Conservation (phyloP, 441 rosid species). For the Populus hybrid region DNA sequence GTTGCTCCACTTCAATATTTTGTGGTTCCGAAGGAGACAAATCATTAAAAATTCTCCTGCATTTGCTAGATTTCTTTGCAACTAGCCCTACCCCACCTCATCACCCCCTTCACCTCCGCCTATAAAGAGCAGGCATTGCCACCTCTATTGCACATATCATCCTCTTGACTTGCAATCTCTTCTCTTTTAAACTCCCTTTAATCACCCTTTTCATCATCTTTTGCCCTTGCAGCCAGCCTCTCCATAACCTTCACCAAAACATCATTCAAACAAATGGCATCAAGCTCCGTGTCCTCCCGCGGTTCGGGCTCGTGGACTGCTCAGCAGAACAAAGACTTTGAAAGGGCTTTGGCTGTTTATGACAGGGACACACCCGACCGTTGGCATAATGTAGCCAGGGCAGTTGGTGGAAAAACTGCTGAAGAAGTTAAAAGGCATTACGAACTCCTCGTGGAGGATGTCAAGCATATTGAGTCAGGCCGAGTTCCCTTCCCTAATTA, state of each 20-base stretch:
- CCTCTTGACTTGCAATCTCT: conserved; percentile 12
- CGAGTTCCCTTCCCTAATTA: conserved; percentile 74
- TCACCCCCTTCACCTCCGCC: conserved; percentile 20
- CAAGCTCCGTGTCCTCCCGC: conserved; percentile 70
- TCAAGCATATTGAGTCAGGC: conserved; percentile 75
- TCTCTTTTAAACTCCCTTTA: background rate
- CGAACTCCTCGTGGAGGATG: conserved; percentile 66
- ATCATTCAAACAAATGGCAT: conserved; percentile 41
- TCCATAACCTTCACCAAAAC: background rate
- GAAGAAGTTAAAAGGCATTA: conserved; percentile 86
- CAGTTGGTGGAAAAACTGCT: conserved; percentile 77
- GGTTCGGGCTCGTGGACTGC: conserved; percentile 72
- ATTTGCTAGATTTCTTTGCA: conserved; percentile 37
- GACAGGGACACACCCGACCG: conserved; percentile 94
- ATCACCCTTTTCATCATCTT: background rate
- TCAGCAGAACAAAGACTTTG: conserved; percentile 90
- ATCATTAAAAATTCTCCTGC: conserved; percentile 45
- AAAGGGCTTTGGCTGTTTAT: conserved; percentile 78
- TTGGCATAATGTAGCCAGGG: conserved; percentile 82
- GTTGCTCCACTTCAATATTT: conserved; percentile 12
- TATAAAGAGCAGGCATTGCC: conserved; percentile 53
- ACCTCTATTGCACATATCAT: conserved; percentile 40
- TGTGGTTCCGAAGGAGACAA: conserved; percentile 53
- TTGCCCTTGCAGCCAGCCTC: background rate
- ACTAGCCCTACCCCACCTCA: conserved; percentile 47